A percentile compares a stretch with the other conserved stretches of the same genome.
phyloP scores from a whole-genome alignment of 1,284 basidiomycete species.

The Cystobasidium slooffiae region DNA sequence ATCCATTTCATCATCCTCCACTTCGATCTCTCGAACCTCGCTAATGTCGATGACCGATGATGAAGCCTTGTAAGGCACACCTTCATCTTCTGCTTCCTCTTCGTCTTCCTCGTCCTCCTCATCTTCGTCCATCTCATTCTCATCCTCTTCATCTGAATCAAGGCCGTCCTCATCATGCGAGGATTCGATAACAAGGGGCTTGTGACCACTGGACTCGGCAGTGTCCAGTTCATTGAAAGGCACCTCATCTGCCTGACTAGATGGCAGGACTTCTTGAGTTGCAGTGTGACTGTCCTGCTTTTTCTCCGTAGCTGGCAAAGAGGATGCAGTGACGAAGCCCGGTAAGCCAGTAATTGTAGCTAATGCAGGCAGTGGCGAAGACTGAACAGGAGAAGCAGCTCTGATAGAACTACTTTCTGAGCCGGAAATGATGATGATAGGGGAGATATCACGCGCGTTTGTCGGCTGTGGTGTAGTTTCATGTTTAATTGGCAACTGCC shows the following conservation, averaged over 20 bases:
- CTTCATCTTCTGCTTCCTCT: neutral
- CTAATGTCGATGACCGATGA: no score
- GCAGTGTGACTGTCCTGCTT: no score
- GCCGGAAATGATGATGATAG: neutral
- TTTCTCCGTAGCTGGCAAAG: no score
- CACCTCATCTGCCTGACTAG: no score
- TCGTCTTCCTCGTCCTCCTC: conserved; percentile 10
- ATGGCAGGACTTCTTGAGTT: no score
- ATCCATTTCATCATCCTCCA: neutral
- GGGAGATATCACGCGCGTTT: neutral
- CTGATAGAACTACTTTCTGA: neutral
- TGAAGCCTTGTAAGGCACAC: neutral
- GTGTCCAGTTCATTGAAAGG: no score
- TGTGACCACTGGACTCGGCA: neutral
- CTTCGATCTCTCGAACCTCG: conserved; percentile 1
- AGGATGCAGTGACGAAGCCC: no score
- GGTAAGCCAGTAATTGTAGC: neutral
- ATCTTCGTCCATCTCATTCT: neutral
- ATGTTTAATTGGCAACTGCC: neutral
- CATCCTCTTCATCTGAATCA: neutral
- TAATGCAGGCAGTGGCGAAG: neutral
- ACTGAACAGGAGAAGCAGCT: neutral
- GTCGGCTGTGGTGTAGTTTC: neutral
- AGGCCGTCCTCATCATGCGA: neutral
- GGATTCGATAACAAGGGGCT: neutral